These are phyloP conservation scores for Penicilliopsis zonata DNA, from an alignment of 495 filamentous ascomycete genomes.

Conservation along the genomic window DNA sequence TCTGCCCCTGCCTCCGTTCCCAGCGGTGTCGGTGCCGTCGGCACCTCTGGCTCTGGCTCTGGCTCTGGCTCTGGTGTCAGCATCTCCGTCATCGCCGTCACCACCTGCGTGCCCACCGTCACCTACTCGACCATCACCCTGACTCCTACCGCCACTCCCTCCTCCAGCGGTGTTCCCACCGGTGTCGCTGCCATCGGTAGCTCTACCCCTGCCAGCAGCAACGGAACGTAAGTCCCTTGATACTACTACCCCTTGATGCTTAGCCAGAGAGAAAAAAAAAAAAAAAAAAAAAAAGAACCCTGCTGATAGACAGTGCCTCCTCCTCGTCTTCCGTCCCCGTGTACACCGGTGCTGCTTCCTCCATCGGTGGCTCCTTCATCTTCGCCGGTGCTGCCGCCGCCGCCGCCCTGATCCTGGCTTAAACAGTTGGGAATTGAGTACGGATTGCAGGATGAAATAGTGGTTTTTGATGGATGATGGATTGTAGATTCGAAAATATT, in stretches of 20 bases:
- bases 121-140: conserved; percentile 24
- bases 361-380: conserved; percentile 34
- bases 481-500: no score
- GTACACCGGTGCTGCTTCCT: conserved; percentile 37
- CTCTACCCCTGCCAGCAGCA: conserved; percentile 14
- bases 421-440: no score
- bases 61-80: conserved; percentile 9
- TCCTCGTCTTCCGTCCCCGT: conserved; percentile 22
- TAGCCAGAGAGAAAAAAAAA: conserved; percentile 8
- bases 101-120: conserved; percentile 34
- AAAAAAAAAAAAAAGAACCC: no score
- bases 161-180: conserved; percentile 5
- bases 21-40: conserved; percentile 6
- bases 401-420: conserved; percentile 42
- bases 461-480: no score
- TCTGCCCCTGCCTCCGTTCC: conserved; percentile 3
- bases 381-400: conserved; percentile 37
- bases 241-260: not conserved
- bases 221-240: conserved; percentile 13
- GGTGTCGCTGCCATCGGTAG: conserved; percentile 11
- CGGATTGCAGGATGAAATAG: no score
- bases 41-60: conserved; percentile 8
- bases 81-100: conserved; percentile 20
- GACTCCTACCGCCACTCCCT: conserved; percentile 6
- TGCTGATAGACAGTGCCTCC: conserved; percentile 10